Evolutionary conservation across 2,329 filamentous ascomycete genomes (phyloP).

Genomic region (Fragosphaeria purpurea): DNA sequence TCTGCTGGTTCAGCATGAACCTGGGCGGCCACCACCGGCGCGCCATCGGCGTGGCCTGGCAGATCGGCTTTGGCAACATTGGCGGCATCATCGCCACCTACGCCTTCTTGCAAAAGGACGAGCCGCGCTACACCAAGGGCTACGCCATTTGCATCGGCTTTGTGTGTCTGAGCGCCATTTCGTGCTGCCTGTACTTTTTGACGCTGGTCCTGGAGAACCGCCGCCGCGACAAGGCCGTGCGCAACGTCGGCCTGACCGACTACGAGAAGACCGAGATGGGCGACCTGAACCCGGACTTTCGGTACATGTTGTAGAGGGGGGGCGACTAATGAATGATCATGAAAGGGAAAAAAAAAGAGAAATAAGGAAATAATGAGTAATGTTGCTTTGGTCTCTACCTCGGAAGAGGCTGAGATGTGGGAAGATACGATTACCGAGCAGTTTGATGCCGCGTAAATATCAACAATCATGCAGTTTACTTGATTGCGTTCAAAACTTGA

Average conservation of each 20-base stretch:
- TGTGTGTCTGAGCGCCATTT: conserved; percentile 53
- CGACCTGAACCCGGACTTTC: conserved; percentile 26
- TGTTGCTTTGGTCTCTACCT: not conserved
- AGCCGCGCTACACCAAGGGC: conserved; percentile 58
- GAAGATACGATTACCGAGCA: too few species aligned
- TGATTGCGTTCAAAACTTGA: too few species aligned
- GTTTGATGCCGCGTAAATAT: too few species aligned
- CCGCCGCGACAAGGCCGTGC: conserved; percentile 35
- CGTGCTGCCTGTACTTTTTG: conserved; percentile 50
- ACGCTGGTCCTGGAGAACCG: conserved; percentile 52
- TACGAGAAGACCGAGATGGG: conserved; percentile 31
- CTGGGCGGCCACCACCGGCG: conserved; percentile 62
- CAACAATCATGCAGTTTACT: too few species aligned
- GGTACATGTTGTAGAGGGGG: conserved; percentile 23
- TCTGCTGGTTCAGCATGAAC: conserved; percentile 80
- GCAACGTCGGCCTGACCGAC: conserved; percentile 20
- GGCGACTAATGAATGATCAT: too few species aligned
- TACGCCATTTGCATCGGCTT: conserved; percentile 73
- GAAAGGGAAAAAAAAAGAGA: not conserved
- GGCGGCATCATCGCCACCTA: conserved; percentile 72
- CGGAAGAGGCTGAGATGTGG: not conserved
- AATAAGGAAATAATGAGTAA: not conserved
- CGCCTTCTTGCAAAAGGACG: conserved; percentile 55
- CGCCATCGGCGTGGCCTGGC: conserved; percentile 63
- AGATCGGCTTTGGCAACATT: conserved; percentile 69